Evolutionary conservation across 371 early-diverging fungal species (phyloP).

Genomic region (Lichtheimia ramosa): DNA sequence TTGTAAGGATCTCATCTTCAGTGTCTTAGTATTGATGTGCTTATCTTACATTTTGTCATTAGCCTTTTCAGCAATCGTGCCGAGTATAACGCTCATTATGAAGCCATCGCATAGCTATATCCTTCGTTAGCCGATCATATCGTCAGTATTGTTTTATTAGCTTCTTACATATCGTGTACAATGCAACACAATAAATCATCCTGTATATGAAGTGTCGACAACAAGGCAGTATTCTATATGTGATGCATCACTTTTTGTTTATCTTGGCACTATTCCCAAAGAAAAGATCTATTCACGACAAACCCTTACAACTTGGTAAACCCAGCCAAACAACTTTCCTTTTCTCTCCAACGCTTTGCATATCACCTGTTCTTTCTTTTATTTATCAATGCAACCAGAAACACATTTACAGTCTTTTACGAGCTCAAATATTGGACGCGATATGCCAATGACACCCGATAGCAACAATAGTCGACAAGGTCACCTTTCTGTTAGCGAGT

Average conservation of each 20-base stretch:
- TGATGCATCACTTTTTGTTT: no score
- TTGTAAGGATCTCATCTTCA: constrained; percentile 49
- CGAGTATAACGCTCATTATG: constrained; percentile 53
- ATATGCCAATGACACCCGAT: no score
- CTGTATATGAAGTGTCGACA: no score
- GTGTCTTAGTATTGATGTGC: neutral
- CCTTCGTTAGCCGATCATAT: neutral
- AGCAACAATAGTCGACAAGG: no score
- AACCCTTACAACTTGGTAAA: constrained; percentile 1
- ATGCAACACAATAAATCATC: no score
- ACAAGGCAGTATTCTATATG: no score
- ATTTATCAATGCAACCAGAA: neutral
- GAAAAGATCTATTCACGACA: neutral
- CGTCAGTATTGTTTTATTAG: neutral
- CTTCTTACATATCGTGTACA: neutral
- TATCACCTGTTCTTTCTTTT: neutral
- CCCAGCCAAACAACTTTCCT: neutral
- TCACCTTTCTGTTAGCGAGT: constrained; percentile 13
- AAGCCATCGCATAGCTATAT: constrained; percentile 35
- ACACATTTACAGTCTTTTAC: no score
- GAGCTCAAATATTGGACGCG: no score
- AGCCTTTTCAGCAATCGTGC: constrained; percentile 59
- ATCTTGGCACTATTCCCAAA: neutral
- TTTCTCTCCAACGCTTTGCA: neutral
- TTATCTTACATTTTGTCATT: constrained; percentile 1